These are phyloP conservation scores for Gloeopeniophorella convolvens DNA, from an alignment of 768 basidiomycete species.

Conservation along the genomic window DNA sequence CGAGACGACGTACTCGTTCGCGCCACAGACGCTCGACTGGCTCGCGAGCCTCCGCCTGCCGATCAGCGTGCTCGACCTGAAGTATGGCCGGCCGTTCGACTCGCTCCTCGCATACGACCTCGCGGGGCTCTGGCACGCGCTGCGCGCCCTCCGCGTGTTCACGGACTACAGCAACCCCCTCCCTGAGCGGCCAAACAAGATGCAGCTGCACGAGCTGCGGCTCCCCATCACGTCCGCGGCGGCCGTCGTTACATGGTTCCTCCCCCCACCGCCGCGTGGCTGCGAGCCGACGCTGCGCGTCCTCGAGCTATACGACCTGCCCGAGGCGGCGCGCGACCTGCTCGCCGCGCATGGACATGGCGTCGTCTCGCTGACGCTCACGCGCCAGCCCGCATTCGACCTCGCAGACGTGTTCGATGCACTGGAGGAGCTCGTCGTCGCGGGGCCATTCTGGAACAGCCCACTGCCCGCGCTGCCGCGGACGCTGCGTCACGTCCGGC, in stretches of 20 bases:
- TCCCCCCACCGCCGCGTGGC: not conserved
- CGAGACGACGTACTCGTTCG: not conserved
- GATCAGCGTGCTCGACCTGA: conserved; percentile 11
- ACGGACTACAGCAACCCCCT: not conserved
- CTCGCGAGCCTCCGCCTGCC: conserved; percentile 6
- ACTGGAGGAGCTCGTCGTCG: conserved; percentile 9
- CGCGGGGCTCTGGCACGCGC: conserved; percentile 3
- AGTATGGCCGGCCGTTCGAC: not conserved
- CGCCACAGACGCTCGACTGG: conserved; percentile 4
- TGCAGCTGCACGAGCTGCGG: conserved; percentile 8
- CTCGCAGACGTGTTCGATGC: conserved; percentile 7
- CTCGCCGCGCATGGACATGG: not conserved
- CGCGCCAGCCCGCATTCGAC: conserved; percentile 8
- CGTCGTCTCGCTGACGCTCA: conserved; percentile 5
- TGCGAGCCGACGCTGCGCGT: not conserved
- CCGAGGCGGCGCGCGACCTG: not conserved
- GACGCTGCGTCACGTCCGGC: conserved; percentile 9
- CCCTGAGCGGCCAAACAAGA: not conserved
- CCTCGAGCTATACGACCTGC: conserved; percentile 12
- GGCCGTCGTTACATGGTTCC: conserved; percentile 4
- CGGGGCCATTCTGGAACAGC: conserved; percentile 10
- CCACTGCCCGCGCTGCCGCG: conserved; percentile 9
- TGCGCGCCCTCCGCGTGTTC: conserved; percentile 12
- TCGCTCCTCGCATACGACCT: conserved; percentile 9
- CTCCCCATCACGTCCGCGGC: conserved; percentile 14